Evolutionary conservation across 1,139 yeast species (phyloP).

Genomic region (Suhomyces bokatorum): DNA sequence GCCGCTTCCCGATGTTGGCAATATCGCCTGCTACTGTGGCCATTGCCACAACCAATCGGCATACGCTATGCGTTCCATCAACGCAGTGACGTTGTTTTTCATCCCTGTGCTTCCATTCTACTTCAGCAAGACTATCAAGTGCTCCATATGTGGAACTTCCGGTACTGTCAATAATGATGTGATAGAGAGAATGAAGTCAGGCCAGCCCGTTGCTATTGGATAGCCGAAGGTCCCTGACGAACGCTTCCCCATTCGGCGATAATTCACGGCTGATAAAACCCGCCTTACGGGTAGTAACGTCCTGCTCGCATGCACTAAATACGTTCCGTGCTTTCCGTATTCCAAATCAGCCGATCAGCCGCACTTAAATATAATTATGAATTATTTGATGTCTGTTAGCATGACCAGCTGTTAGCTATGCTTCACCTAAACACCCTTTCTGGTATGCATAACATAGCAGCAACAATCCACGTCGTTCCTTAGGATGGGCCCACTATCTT

Average conservation of each 20-base stretch:
- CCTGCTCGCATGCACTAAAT: not conserved
- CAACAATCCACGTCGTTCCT: too few relatives aligned
- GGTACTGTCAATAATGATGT: constrained; percentile 37
- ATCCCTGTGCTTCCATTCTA: constrained; percentile 48
- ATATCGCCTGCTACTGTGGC: constrained; percentile 18
- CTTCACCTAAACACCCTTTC: not conserved
- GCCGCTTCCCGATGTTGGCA: constrained; percentile 19
- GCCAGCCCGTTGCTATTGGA: constrained; percentile 42
- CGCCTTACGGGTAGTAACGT: not conserved
- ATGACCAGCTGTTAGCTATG: constrained; percentile 1
- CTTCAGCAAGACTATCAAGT: constrained; percentile 38
- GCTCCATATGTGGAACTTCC: constrained; percentile 47
- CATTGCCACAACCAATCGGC: constrained; percentile 50
- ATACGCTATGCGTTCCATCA: constrained; percentile 42
- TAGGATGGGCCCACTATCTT: too few relatives aligned
- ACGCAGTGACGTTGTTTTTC: constrained; percentile 46
- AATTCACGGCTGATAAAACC: not conserved
- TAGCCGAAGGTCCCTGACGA: not conserved
- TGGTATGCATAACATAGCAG: too few relatives aligned
- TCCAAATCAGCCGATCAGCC: constrained; percentile 8
- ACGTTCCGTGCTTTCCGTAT: constrained; percentile 6
- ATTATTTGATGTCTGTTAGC: not conserved
- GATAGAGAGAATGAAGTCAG: constrained; percentile 34
- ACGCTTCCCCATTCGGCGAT: not conserved
- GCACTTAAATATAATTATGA: not conserved